Base-by-base conservation (phyloP, 768 basidiomycete genomes). In the Termitomyces sp. region DNA sequence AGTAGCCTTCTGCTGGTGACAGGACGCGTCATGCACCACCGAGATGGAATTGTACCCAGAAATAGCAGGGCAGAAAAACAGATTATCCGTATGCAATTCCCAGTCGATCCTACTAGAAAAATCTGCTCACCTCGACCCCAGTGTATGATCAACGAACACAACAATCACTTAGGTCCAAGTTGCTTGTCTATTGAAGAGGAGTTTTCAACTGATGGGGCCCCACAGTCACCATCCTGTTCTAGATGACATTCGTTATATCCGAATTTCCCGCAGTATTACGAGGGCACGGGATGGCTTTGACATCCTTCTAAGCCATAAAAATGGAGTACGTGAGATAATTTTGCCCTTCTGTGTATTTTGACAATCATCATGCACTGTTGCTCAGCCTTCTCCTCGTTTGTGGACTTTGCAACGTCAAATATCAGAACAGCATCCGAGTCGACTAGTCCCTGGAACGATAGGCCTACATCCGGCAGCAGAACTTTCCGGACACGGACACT, bases 61-160 rank as follows among this genome's bases (percentile, higher is more conserved):
- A 62, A 60, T 52, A 50, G 58, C 28, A 42, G 60, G 22, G 60
- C 63, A n/a, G 65, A 66, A 51, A 66, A 66, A 36, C 65, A 62
- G 38, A 20, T 66, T 24, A 64, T 66, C 6, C 12, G 65, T 66
- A 48, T 20, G 63, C 57, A n/a, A 18, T 11, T 42, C 61, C n/a
- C 9, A 22, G 54, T 28, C 20, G 48, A 3, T 48, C 1, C 1
- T 7, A 15, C 1, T 2, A 45, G 24, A 11, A 16, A 32, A 1
- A 12, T 13, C 33, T 28, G 59, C 28, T 55, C 33, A 49, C 44
- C 11, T 57, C 20, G 24, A 40, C 39, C 36, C 44, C 42, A 63
- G 55, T 59, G 9, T 62, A 57, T 54, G 62, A 66, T 49, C 44
- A 28, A 63, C 20, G 16, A 55, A 46, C 35, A 33, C 24, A 35